A percentile compares a stretch with the other conserved stretches of the same genome.
Evolutionary conservation across 768 basidiomycete species (phyloP).

Genomic region (Kwoniella mangroviensis): DNA sequence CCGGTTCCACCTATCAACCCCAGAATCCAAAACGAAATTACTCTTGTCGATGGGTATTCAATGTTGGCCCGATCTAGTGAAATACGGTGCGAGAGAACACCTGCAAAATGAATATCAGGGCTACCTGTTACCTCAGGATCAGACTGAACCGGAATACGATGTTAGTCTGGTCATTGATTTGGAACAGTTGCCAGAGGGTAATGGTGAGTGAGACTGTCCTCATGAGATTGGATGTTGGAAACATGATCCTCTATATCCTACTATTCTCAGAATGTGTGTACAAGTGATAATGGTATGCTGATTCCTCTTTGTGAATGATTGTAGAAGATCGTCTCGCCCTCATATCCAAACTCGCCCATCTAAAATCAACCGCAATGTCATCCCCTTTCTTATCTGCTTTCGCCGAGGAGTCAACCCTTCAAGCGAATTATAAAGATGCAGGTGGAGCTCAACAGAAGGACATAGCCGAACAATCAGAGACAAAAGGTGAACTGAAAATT

Average conservation of each 20-base stretch:
- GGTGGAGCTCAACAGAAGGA: slow-evolving; percentile 64
- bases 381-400: slow-evolving; percentile 94
- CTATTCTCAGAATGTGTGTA: too few species aligned
- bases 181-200: slow-evolving; percentile 77
- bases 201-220: slow-evolving; percentile 64
- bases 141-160: slow-evolving; percentile 85
- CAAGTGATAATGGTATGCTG: too few species aligned
- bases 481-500: slow-evolving; percentile 81
- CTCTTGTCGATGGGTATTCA: slow-evolving; percentile 94
- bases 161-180: slow-evolving; percentile 85
- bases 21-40: slow-evolving; percentile 75
- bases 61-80: slow-evolving; percentile 92
- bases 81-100: slow-evolving; percentile 81
- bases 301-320: too few species aligned
- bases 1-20: slow-evolving; percentile 88
- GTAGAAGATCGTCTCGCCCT: slow-evolving; percentile 79
- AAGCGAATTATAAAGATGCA: slow-evolving; percentile 60
- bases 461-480: slow-evolving; percentile 32
- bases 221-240: not conserved
- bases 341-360: slow-evolving; percentile 76
- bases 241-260: too few species aligned
- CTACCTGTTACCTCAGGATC: slow-evolving; percentile 63
- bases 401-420: slow-evolving; percentile 78
- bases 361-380: slow-evolving; percentile 91
- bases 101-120: slow-evolving; percentile 81